Evolutionary conservation across 2,329 filamentous ascomycete species (phyloP).

Genomic region (Huntiella abstrusa): DNA sequence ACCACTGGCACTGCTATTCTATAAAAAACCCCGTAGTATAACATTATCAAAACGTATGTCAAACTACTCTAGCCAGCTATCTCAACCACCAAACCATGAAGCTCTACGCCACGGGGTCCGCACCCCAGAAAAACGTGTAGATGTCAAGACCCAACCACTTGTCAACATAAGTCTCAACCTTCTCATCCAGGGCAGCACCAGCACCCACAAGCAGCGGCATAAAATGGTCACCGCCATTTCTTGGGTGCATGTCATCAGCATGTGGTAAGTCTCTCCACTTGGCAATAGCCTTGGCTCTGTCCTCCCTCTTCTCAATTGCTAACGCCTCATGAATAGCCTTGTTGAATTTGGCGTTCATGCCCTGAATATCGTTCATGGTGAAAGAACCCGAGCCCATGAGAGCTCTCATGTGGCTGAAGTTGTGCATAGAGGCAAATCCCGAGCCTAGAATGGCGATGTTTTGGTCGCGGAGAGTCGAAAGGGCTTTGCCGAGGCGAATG

Average conservation of each 20-base stretch:
- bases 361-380: conserved; percentile 14
- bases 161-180: conserved; percentile 28
- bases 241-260: conserved; percentile 35
- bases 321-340: conserved; percentile 24
- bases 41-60: no score
- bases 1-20: no score
- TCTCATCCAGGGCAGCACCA: conserved; percentile 28
- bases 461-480: conserved; percentile 27
- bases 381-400: conserved; percentile 15
- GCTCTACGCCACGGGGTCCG: conserved; percentile 13
- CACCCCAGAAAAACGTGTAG: conserved; percentile 36
- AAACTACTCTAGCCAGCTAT: no score
- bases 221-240: conserved; percentile 36
- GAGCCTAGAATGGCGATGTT: conserved; percentile 42
- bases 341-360: conserved; percentile 25
- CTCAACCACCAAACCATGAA: background rate
- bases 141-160: conserved; percentile 29
- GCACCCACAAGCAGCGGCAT: conserved; percentile 39
- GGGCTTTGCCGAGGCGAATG: conserved; percentile 33
- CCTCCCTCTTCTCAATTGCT: conserved; percentile 16
- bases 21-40: no score
- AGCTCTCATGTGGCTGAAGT: conserved; percentile 28
- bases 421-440: conserved; percentile 40
- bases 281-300: conserved; percentile 23
- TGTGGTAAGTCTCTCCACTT: conserved; percentile 29